Conservation (phyloP, 1,139 yeast genomes). For the Protomyces inouyei region DNA sequence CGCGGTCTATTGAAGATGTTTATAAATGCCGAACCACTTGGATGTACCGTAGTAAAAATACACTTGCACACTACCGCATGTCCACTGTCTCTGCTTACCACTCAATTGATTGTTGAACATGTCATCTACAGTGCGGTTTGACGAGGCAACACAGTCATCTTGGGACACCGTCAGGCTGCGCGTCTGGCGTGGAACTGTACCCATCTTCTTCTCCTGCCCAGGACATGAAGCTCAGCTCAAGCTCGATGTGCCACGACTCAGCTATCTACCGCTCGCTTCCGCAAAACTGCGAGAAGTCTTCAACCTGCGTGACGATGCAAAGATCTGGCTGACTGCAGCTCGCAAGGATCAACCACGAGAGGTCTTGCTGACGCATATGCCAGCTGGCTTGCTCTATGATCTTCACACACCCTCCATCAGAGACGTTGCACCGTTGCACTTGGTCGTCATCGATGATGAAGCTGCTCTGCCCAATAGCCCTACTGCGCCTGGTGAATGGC, state of each 20-base stretch:
- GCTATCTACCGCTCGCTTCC: background rate
- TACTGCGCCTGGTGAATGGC: background rate
- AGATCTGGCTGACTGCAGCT: background rate
- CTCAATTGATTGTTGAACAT: too few species aligned
- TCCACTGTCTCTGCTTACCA: too few species aligned
- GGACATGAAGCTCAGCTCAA: background rate
- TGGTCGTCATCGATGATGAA: background rate
- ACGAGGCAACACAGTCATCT: background rate
- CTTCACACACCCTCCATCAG: background rate
- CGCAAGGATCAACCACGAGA: background rate
- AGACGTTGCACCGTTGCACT: background rate
- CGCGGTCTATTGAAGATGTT: too few species aligned
- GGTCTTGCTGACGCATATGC: constrained; percentile 3
- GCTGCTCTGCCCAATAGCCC: background rate
- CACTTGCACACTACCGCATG: background rate
- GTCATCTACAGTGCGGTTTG: too few species aligned
- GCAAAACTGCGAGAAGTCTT: constrained; percentile 1
- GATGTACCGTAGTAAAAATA: background rate
- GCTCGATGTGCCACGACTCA: constrained; percentile 13
- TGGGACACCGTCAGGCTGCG: constrained; percentile 7
- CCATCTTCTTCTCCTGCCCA: background rate
- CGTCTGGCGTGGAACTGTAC: constrained; percentile 10
- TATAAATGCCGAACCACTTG: background rate
- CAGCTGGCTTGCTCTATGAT: constrained; percentile 26
- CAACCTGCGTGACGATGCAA: background rate